A percentile compares a stretch with the other conserved stretches of the same genome.
Conservation (phyloP, 208 protist species). For the Phytomonas francai region DNA sequence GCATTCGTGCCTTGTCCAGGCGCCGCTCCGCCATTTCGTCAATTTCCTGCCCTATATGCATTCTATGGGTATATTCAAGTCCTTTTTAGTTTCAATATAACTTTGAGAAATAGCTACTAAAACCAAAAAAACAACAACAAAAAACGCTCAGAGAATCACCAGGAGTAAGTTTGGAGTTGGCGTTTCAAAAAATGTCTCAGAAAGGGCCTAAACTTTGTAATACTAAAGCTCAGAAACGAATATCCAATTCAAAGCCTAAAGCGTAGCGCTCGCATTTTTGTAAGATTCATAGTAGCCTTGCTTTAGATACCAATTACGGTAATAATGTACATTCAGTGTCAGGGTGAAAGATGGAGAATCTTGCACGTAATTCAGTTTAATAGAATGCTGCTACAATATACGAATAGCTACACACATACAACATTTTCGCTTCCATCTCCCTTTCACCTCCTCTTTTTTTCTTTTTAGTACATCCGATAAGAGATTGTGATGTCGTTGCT, state of each 20-base stretch:
- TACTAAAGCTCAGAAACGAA: background rate
- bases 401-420: background rate
- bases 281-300: background rate
- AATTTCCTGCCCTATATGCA: slow-evolving; percentile 11
- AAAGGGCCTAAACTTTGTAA: background rate
- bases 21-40: slow-evolving; percentile 37
- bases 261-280: background rate
- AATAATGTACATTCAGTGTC: slow-evolving; percentile 3
- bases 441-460: no score
- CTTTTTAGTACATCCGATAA: slow-evolving; percentile 60
- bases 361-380: background rate
- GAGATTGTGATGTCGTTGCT: slow-evolving; percentile 47
- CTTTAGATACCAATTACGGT: background rate
- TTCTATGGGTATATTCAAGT: background rate
- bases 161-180: background rate
- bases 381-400: background rate
- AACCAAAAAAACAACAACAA: slow-evolving; percentile 5
- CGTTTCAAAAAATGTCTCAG: background rate
- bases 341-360: background rate
- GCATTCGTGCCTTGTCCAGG: slow-evolving; percentile 32
- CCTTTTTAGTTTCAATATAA: slow-evolving; percentile 3
- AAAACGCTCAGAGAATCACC: no score
- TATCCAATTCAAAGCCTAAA: background rate
- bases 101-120: background rate
- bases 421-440: background rate